Percentiles rank a stretch among this genome's conserved stretches.
phyloP scores from a whole-genome alignment of 768 basidiomycete species.

The Collybia sordida region DNA sequence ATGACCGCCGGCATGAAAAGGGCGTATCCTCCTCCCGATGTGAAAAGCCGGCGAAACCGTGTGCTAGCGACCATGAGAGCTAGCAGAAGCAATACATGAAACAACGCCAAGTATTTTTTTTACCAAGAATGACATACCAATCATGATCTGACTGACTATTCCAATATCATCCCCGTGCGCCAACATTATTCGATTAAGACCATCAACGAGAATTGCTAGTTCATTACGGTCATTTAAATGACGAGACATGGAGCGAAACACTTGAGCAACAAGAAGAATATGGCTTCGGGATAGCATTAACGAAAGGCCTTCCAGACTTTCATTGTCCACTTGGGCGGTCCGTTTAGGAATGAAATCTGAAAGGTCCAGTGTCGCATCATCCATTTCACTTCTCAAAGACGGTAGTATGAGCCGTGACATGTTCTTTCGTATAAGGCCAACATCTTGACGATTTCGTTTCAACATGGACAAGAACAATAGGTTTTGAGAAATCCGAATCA shows the following conservation, averaged over 20 bases:
- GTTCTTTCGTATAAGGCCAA: slow-evolving; percentile 64
- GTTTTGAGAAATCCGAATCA: slow-evolving; percentile 73
- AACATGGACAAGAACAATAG: slow-evolving; percentile 64
- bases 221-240: slow-evolving; percentile 72
- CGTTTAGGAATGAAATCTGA: slow-evolving; percentile 48
- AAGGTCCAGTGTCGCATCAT: slow-evolving; percentile 35
- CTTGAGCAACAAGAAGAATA: slow-evolving; percentile 63
- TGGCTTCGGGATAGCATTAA: slow-evolving; percentile 67
- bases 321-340: slow-evolving; percentile 11
- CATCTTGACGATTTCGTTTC: slow-evolving; percentile 65
- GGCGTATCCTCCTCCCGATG: slow-evolving; percentile 67
- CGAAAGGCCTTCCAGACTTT: slow-evolving; percentile 44
- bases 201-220: slow-evolving; percentile 64
- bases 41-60: slow-evolving; percentile 75
- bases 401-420: slow-evolving; percentile 64
- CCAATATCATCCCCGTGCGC: slow-evolving; percentile 71
- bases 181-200: slow-evolving; percentile 67
- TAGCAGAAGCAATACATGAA: slow-evolving; percentile 17
- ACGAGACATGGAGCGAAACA: slow-evolving; percentile 70
- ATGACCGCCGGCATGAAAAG: slow-evolving; percentile 74
- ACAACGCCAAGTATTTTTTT: background rate
- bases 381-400: slow-evolving; percentile 24
- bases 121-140: slow-evolving; percentile 46
- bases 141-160: slow-evolving; percentile 72
- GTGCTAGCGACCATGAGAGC: slow-evolving; percentile 76